These are phyloP conservation scores for Pestalotiopsis sp. DNA, from an alignment of 2,329 filamentous ascomycete genomes.

Conservation along the genomic window DNA sequence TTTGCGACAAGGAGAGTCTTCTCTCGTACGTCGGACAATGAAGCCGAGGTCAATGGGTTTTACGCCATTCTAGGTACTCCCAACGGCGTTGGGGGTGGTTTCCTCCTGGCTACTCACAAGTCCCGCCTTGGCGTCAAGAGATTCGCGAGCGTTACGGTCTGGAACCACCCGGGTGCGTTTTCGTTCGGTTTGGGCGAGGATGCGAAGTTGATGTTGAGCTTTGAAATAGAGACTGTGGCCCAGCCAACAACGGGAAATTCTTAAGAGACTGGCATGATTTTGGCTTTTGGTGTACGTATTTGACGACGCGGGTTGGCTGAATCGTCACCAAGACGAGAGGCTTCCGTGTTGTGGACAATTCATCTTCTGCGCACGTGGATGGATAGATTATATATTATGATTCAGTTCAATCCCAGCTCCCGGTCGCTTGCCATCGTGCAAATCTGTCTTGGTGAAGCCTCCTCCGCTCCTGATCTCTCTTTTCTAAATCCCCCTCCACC, in stretches of 20 bases:
- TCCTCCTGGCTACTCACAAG: conserved; percentile 8
- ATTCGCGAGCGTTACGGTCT: neutral
- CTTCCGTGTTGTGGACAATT: neutral
- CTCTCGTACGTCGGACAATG: neutral
- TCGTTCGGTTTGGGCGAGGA: neutral
- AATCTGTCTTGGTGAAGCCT: neutral
- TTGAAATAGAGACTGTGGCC: neutral
- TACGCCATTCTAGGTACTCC: conserved; percentile 8
- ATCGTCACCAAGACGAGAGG: neutral
- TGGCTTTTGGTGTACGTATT: neutral
- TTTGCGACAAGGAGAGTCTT: neutral
- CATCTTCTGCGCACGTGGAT: neutral
- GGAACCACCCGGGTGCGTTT: neutral
- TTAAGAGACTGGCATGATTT: neutral
- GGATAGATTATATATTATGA: neutral
- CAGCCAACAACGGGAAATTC: neutral
- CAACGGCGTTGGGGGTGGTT: neutral
- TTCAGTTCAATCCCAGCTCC: neutral
- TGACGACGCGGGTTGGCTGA: neutral
- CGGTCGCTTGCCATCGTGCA: neutral
- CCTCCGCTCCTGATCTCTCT: neutral
- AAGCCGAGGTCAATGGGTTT: neutral
- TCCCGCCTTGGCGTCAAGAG: neutral
- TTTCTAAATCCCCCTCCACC: neutral
- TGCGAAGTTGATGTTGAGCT: neutral